Base-by-base conservation (phyloP, 768 basidiomycete genomes). In the Lactarius hengduanensis region DNA sequence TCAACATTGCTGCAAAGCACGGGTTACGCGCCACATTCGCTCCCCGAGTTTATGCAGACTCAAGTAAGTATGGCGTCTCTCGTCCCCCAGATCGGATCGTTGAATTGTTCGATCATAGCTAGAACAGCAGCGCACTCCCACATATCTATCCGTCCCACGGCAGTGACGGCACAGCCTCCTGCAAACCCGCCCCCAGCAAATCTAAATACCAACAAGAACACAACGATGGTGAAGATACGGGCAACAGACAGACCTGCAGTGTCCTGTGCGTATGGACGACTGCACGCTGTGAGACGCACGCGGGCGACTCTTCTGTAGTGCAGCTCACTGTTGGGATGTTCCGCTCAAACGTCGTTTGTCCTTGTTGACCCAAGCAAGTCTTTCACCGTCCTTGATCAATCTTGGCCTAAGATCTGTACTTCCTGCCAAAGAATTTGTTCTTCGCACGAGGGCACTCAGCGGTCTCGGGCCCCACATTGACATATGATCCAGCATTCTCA, bases 21-120 rank as follows among this genome's bases (percentile, higher is more conserved):
- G 85, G 85, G 18, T 72, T 90, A 18, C 80, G 77, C 45, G 88
- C 89, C 0, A 92, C 90, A 0, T 79, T 91, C 62, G 85, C 87
- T 10, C 90, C 89, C 5, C 78, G 86, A 6, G 73, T 86, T 0
- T 80, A 77, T 70, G 38, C 67, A 8, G 74, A 83, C 61, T 81
- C 73, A 45, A 76, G 81, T 78, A 63, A 62, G 74, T 72, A 3
- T 53, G 36, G 20, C 30, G 15, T n/a, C 22, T n/a, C 22, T 8
- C 40, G 32, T 26, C 5, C 41, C 45, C 11, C 59, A 4, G 34
- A 43, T 36, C 30, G 45, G 50, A 2, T 26, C 40, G 20, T 53
- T 63, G 16, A 43, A 50, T 16, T 30, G 41, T 38, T 36, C 34
- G 11, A n/a, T 16, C 40, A 54, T 47, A 76, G 84, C 80, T 53